Evolutionary conservation across 176 grass and related monocot species (phyloP).

Genomic region (Ananas comosus): DNA sequence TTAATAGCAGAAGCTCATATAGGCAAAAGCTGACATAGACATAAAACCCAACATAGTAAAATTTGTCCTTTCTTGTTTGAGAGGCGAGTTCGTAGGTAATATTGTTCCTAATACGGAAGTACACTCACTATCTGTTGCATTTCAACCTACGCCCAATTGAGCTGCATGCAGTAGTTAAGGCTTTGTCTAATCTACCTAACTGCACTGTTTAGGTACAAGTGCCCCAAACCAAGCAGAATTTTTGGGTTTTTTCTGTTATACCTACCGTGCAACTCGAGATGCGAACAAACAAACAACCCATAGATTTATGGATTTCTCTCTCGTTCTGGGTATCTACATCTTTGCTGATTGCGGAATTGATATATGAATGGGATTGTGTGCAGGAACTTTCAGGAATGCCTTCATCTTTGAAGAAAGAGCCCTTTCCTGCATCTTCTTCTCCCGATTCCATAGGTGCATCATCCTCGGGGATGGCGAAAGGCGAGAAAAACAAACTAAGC

Average conservation of each 20-base stretch:
- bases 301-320: neutral
- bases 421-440: conserved; percentile 37
- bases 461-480: conserved; percentile 67
- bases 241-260: no score
- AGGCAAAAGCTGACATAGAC: neutral
- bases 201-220: no score
- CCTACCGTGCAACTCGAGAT: no score
- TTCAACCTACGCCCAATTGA: no score
- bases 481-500: conserved; percentile 32
- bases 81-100: no score
- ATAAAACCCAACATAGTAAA: no score
- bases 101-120: neutral
- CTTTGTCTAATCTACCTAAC: no score
- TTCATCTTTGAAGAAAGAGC: conserved; percentile 62
- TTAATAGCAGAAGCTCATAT: neutral
- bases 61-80: no score
- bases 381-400: conserved; percentile 94
- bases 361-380: neutral
- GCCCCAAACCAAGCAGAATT: no score
- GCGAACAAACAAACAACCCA: neutral
- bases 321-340: neutral
- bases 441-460: conserved; percentile 66
- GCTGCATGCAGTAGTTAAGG: no score
- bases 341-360: neutral
- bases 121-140: no score